Evolutionary conservation across 495 filamentous ascomycete genomes (phyloP), one percentile per base, ranked within the genome.

Genomic region (Letharia columbiana): DNA sequence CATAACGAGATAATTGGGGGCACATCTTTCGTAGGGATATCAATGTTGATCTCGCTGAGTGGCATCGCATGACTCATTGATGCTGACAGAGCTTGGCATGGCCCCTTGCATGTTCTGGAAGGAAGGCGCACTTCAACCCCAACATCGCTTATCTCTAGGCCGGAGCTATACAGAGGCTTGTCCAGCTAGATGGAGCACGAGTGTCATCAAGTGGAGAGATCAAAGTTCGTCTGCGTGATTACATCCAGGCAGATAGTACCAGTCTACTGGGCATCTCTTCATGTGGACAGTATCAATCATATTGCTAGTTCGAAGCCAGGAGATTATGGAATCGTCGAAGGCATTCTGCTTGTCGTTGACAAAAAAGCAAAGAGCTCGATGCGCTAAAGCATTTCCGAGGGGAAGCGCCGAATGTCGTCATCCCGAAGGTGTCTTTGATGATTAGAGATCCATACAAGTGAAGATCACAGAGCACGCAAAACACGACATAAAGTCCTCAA

Each of bases 281-380:
- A 9, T 31, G 33, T 11, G 1, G 4, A 33, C 23, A 13, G 45
- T 49, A 20, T 23, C 45, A 49, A 3, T n/a, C 6, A 28, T 50
- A 50, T 28, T 50, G 47, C 28, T 4, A 28, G n/a, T 5, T 50
- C 47, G 9, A 50, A 10, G 15, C 1, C 3, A 54, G 15, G 8
- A 33, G 63, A 65, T 60, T 49, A 60, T 65, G 63, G 63, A 65
- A 60, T 17, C 63, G 47, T n/a, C 0, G 40, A 11, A 9, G 18
- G 42, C 12, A 47, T 52, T 31, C 61, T 18, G 28, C 17, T 15
- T 15, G 40, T 37, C 23, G 40, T 60, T 40, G 40, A 65, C 52
- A 65, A n/a, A 47, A 7, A 13, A 59, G 37, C 37, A 39, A 12
- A 45, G n/a, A 23, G 47, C 20, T n/a, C 9, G 20, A n/a, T 20